Conservation (phyloP, 1,139 yeast species). For the Blastobotrys serpentis region DNA sequence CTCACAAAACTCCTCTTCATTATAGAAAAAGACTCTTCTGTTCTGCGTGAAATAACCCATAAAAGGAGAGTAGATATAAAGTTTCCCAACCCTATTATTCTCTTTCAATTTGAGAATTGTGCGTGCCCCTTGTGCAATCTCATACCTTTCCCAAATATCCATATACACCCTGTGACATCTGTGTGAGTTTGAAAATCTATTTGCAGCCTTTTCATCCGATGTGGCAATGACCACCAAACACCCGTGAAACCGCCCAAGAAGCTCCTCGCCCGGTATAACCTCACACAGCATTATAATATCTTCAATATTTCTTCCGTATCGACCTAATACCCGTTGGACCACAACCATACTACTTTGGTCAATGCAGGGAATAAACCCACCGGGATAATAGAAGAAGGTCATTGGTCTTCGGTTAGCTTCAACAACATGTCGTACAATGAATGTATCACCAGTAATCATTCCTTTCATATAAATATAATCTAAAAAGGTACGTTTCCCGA, state of each 20-base stretch:
- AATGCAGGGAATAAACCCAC: not conserved
- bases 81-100: not conserved
- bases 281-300: constrained; percentile 6
- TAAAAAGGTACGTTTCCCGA: constrained; percentile 1
- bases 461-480: constrained; percentile 4
- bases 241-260: not conserved
- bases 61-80: not conserved
- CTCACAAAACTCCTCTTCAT: not conserved
- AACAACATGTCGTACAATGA: not conserved
- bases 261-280: not conserved
- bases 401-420: not conserved
- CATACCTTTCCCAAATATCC: not conserved
- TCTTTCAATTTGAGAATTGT: not conserved
- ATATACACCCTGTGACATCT: not conserved
- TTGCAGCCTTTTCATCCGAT: not conserved
- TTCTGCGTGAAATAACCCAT: not conserved
- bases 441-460: not conserved
- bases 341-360: not conserved
- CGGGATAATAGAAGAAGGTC: not conserved
- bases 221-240: not conserved
- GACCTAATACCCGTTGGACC: not conserved
- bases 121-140: not conserved
- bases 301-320: not conserved
- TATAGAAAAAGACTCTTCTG: not conserved
- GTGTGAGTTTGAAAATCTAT: not conserved